These are phyloP conservation scores for Eucalyptus pauciflora DNA, from an alignment of 345 rosid genomes.

Conservation along the genomic window DNA sequence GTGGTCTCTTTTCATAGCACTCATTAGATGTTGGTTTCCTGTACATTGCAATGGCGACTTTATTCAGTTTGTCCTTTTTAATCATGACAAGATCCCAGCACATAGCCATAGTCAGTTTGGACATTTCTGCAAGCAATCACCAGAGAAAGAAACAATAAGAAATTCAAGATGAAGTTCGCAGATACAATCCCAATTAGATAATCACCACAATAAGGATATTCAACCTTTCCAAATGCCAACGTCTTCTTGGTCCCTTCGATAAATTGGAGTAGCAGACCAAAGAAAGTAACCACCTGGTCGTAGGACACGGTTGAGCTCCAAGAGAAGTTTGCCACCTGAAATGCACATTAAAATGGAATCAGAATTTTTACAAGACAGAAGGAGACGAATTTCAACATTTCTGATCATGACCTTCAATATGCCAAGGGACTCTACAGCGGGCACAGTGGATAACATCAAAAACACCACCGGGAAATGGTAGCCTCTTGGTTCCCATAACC, in stretches of 20 bases:
- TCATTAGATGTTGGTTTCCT: conserved; percentile 27
- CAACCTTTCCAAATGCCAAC: conserved; percentile 79
- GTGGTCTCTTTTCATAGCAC: conserved; percentile 20
- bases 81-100: conserved; percentile 33
- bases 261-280: conserved; percentile 95
- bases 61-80: conserved; percentile 21
- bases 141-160: not conserved
- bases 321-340: conserved; percentile 79
- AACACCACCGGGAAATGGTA: conserved; percentile 70
- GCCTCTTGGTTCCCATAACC: conserved; percentile 83
- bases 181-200: not conserved
- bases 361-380: not conserved
- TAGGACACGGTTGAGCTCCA: conserved; percentile 81
- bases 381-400: not conserved
- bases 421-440: conserved; percentile 96
- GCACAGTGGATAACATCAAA: conserved; percentile 86
- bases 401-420: conserved; percentile 47
- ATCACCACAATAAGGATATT: not conserved
- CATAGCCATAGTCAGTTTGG: conserved; percentile 20
- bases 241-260: conserved; percentile 66
- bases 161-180: not conserved
- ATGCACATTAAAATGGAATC: not conserved
- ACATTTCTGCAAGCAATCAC: conserved; percentile 14
- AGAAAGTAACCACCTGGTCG: conserved; percentile 90
- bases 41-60: conserved; percentile 22